Base-by-base conservation (phyloP, 2,329 filamentous ascomycete genomes). In the Cytospora leucostoma region DNA sequence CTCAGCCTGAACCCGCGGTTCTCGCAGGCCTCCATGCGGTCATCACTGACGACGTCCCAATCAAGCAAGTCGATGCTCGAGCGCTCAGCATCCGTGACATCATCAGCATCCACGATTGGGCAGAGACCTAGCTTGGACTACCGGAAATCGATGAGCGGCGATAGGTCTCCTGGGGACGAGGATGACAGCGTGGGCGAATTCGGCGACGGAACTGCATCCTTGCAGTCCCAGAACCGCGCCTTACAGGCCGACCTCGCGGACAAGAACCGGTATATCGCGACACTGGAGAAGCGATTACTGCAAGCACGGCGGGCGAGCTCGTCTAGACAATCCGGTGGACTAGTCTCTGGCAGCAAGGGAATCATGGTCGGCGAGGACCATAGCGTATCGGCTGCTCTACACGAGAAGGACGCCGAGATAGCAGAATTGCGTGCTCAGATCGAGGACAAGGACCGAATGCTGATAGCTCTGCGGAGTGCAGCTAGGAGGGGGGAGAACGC, bases 191-290 rank as follows among this genome's bases (percentile, higher is more conserved):
- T 88, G 15, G 93, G 92, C 57, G 92, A 96, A 71, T 94, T 89
- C 72, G 93, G 90, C 19, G 93, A 97, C 70, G 94, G 93, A 1
- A 89, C 85, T 33, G 95, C 95, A 8, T 92, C 90, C 32, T 77
- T 96, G 56, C 80, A 88, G 51, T 86, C 91, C n/a, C 95, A 97
- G 73, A 93, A 97, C 69, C 87, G 88, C 56, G 91, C 96, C n/a
- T 79, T 99, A 55, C 95, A 97, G 74, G 87, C 93, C n/a, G 95
- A 99, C 74, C 84, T 99, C 54, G 86, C 85, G n/a, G 95, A 99
- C 77, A 97, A 97, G 79, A 98, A 95, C 70, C 90, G 95, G 37
- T 99, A 99, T 75, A 98, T 98, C 69, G 85, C 90, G 34, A 98
- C 95, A 0, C 78, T 99, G 13, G 95, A 99, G 78, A 96, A 96